phyloP scores from a whole-genome alignment of 2,329 filamentous ascomycete species.

The Sarocladiaceae sp. region DNA sequence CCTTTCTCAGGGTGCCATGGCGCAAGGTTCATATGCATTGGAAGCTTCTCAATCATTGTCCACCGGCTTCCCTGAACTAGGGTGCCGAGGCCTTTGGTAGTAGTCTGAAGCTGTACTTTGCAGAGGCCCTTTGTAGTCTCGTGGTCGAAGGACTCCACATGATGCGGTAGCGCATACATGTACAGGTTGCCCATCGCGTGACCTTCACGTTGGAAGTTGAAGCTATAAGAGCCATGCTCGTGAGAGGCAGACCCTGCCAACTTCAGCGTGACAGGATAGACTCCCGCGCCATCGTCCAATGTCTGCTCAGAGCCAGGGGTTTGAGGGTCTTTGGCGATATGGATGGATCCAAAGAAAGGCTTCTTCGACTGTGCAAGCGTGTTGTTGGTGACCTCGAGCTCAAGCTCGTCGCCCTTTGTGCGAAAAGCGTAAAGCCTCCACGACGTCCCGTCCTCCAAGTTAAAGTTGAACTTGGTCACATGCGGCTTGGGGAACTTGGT shows the following conservation, averaged over 20 bases:
- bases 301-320: constrained; percentile 50
- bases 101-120: constrained; percentile 63
- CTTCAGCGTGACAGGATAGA: constrained; percentile 60
- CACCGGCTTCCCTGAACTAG: constrained; percentile 67
- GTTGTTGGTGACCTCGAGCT: constrained; percentile 63
- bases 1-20: constrained; percentile 62
- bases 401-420: constrained; percentile 51
- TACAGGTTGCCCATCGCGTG: constrained; percentile 53
- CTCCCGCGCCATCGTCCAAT: constrained; percentile 70
- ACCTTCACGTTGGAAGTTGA: constrained; percentile 69
- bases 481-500: constrained; percentile 52
- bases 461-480: constrained; percentile 69
- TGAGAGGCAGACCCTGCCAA: constrained; percentile 37
- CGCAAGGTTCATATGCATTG: constrained; percentile 66
- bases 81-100: constrained; percentile 76
- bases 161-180: constrained; percentile 87
- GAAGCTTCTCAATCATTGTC: constrained; percentile 76
- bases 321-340: constrained; percentile 71
- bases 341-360: constrained; percentile 71
- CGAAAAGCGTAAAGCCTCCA: constrained; percentile 78
- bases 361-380: constrained; percentile 56
- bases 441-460: constrained; percentile 61
- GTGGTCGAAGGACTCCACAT: constrained; percentile 66
- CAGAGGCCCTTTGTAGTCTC: constrained; percentile 43
- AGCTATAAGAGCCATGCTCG: constrained; percentile 61